Evolutionary conservation across 768 basidiomycete genomes (phyloP), one percentile per base, ranked within the genome.

Genomic region (Wakefieldia striispora): DNA sequence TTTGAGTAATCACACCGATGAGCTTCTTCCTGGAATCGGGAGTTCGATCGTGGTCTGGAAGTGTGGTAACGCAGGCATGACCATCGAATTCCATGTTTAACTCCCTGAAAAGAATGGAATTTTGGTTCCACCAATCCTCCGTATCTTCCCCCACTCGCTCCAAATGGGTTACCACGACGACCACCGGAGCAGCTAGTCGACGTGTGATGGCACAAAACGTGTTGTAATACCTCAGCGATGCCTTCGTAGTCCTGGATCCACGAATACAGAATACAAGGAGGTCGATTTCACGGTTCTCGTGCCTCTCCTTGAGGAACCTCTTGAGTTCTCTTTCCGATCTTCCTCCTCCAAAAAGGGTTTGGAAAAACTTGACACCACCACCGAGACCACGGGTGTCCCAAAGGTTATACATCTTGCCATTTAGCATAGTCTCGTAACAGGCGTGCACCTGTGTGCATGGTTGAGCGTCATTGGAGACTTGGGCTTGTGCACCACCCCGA

Each of bases 381-480:
- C 69, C 59, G 20, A 75, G 66, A 17, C 74, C 73, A 10, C 63
- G 64, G 6, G 72, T 75, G 38, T 75, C 74, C 63, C 71, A 67
- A 0, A 74, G 31, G 2, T 16, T 35, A 26, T 50, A 61, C 37
- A 9, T 19, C n/a, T 6, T 23, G 10, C 39, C 47, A 16, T 48
- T 11, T 8, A 58, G 34, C 2, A 13, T 45, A 40, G 31, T 42
- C 24, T 47, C 26, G 17, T 63, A 59, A 29, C 27, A 6, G 16
- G 29, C 5, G 19, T 11, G 44, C 2, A 0, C 12, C n/a, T 26
- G 40, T n/a, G 65, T 67, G 47, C 65, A 67, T 17, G 49, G 56
- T 1, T 24, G 34, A 14, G 51, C 21, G 29, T 49, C 52, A 9
- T 49, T 47, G 13, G 59, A 56, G 23, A 54, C 39, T 1, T 0